A percentile compares a stretch with the other conserved stretches of the same genome.
Conservation (phyloP, 2,329 filamentous ascomycete species). For the Daldinia eschscholtzii region DNA sequence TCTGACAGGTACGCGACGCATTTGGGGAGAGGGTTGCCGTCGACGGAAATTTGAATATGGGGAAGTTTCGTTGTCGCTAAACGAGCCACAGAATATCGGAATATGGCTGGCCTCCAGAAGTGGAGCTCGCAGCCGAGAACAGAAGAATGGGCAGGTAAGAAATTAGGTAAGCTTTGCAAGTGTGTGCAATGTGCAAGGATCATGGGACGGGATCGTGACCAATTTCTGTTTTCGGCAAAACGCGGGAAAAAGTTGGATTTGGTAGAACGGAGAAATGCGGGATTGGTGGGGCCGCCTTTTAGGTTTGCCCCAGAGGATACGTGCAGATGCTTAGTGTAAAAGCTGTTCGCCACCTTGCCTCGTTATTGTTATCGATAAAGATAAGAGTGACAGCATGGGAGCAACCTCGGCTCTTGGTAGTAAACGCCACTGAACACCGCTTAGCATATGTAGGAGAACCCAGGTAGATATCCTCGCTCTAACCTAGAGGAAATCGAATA, state of each 20-base stretch:
- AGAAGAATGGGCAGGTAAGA: conserved; percentile 5
- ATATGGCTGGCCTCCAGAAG: conserved; percentile 20
- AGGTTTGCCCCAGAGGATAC: not conserved
- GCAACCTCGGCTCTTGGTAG: conserved; percentile 22
- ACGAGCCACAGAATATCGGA: conserved; percentile 31
- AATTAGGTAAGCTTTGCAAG: conserved; percentile 39
- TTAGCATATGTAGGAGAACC: not conserved
- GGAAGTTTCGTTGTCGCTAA: conserved; percentile 33
- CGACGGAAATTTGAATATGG: conserved; percentile 60
- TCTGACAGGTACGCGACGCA: conserved; percentile 80
- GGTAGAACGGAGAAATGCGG: not conserved
- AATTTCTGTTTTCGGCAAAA: conserved; percentile 35
- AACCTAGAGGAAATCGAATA: not conserved
- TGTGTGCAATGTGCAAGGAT: conserved; percentile 10
- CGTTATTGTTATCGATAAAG: conserved; percentile 20
- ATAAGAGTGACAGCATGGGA: too few relatives aligned
- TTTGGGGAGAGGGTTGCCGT: conserved; percentile 57
- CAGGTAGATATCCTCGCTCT: not conserved
- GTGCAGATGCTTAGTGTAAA: not conserved
- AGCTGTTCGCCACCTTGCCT: not conserved
- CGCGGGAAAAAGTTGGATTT: conserved; percentile 3
- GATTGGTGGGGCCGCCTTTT: not conserved
- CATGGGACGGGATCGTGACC: conserved; percentile 25
- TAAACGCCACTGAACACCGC: not conserved
- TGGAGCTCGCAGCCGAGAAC: conserved; percentile 20